These are phyloP conservation scores for Chaetoceros tenuissimus DNA, from an alignment of 108 stramenopile genomes.

Conservation along the genomic window DNA sequence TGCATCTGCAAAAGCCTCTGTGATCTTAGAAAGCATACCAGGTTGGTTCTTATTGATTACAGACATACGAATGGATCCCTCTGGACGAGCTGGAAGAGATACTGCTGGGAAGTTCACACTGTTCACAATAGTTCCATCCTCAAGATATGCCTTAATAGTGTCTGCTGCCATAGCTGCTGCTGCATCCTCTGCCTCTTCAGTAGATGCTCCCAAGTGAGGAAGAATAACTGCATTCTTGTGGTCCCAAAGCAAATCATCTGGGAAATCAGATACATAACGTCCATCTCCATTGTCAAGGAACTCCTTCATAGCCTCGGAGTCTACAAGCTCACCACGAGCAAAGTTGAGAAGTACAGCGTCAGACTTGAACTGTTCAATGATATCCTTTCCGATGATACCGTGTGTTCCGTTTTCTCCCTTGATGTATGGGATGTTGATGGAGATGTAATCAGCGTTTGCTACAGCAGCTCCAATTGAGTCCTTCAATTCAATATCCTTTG, in stretches of 20 bases:
- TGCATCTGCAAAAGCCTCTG: constrained; percentile 61
- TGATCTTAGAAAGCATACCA: constrained; percentile 81
- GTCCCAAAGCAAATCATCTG: constrained; percentile 79
- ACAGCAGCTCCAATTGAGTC: constrained; percentile 72
- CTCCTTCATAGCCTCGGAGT: constrained; percentile 81
- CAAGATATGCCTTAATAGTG: constrained; percentile 80
- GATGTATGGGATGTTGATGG: constrained; percentile 92
- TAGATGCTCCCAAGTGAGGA: constrained; percentile 94
- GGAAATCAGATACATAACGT: constrained; percentile 82
- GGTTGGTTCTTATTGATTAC: constrained; percentile 88
- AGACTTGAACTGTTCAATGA: constrained; percentile 68
- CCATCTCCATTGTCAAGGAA: constrained; percentile 71
- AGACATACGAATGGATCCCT: constrained; percentile 66
- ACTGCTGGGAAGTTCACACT: constrained; percentile 88
- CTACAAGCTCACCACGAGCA: constrained; percentile 92
- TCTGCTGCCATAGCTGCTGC: constrained; percentile 89
- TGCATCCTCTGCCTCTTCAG: constrained; percentile 92
- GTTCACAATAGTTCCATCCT: constrained; percentile 78
- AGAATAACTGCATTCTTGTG: constrained; percentile 82
- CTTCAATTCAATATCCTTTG: constrained; percentile 45
- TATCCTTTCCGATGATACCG: constrained; percentile 74
- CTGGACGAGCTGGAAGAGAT: constrained; percentile 43
- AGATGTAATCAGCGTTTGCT: constrained; percentile 81
- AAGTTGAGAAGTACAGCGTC: constrained; percentile 88
- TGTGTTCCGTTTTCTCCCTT: constrained; percentile 86